Evolutionary conservation across 2,329 filamentous ascomycete species (phyloP), one percentile per base, ranked within the genome.

Genomic region (Thielaviopsis populi): DNA sequence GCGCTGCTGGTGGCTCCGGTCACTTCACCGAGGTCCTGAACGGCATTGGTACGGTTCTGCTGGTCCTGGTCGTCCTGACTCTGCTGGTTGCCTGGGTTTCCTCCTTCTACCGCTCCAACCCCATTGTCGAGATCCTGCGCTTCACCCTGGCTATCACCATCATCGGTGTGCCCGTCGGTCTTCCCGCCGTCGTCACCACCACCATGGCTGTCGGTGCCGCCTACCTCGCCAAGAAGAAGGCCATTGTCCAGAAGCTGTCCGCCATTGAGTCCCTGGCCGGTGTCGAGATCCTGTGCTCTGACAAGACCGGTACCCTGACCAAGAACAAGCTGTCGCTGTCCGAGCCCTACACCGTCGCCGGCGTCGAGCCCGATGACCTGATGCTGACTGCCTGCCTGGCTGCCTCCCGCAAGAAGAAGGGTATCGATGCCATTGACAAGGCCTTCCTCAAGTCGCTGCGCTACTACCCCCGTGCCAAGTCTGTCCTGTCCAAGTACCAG

Each of bases 171-270:
- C 90, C 90, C 63, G 90, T 95, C 76, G 90, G 90, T 85, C 88
- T 95, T 68, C 90, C 90, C 66, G 90, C 89, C 70, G 90, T 95
- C 77, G 89, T 95, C 67, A 95, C 91, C 70, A 95, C 90, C 70
- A 95, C 90, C 73, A 94, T 95, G 89, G 90, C 90, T 73, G 90
- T 95, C 74, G 90, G 90, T 78, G 90, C 90, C 68, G 88, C 89
- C 68, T 94, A 94, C 75, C 83, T 95, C 66, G 90, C 90, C 71
- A 91, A 91, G 81, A 91, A 92, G 81, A 85, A 91, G 79, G 91
- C 90, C 63, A 95, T 95, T 69, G 90, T 95, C 69, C 90, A 95
- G 79, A 95, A 92, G 80, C 84, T 95, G 62, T 90, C 87, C 41
- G 90, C 90, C 68, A 95, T 95, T 67, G 90, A 95, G 79, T 95